These are phyloP conservation scores for Wickerhamomyces queroliae DNA, from an alignment of 805 yeast genomes.

Conservation along the genomic window DNA sequence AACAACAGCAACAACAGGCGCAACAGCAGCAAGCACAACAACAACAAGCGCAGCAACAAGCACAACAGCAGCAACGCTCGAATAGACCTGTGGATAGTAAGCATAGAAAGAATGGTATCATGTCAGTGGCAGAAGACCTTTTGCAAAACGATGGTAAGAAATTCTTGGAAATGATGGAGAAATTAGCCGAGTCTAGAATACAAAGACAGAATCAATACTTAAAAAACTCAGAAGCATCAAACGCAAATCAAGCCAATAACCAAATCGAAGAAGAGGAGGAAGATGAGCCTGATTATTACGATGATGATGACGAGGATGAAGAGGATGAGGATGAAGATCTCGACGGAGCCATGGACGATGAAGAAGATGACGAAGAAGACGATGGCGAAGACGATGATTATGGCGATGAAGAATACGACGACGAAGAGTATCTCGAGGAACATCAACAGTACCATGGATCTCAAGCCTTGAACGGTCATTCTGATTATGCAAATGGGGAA, in stretches of 20 bases:
- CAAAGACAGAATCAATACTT: slow-evolving; percentile 18
- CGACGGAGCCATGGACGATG: neutral
- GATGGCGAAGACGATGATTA: slow-evolving; percentile 21
- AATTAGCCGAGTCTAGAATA: slow-evolving; percentile 51
- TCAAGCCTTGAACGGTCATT: slow-evolving; percentile 2
- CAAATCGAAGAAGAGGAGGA: slow-evolving; percentile 24
- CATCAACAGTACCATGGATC: slow-evolving; percentile 9
- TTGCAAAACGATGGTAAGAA: slow-evolving; percentile 72
- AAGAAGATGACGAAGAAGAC: slow-evolving; percentile 11
- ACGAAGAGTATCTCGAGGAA: neutral
- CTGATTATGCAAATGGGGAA: neutral
- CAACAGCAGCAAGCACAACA: neutral
- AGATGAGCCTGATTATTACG: slow-evolving; percentile 21
- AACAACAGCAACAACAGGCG: neutral
- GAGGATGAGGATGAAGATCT: slow-evolving; percentile 34
- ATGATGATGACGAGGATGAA: slow-evolving; percentile 22
- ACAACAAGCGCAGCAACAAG: neutral
- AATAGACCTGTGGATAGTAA: slow-evolving; percentile 2
- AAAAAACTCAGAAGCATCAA: slow-evolving; percentile 7
- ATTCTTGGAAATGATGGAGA: slow-evolving; percentile 76
- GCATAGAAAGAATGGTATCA: slow-evolving; percentile 32
- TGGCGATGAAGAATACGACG: slow-evolving; percentile 1
- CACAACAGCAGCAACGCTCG: slow-evolving; percentile 4
- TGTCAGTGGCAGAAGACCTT: slow-evolving; percentile 73
- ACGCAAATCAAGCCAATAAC: slow-evolving; percentile 14